Conservation (phyloP, 2,329 filamentous ascomycete genomes). For the Aspergillus tanneri region DNA sequence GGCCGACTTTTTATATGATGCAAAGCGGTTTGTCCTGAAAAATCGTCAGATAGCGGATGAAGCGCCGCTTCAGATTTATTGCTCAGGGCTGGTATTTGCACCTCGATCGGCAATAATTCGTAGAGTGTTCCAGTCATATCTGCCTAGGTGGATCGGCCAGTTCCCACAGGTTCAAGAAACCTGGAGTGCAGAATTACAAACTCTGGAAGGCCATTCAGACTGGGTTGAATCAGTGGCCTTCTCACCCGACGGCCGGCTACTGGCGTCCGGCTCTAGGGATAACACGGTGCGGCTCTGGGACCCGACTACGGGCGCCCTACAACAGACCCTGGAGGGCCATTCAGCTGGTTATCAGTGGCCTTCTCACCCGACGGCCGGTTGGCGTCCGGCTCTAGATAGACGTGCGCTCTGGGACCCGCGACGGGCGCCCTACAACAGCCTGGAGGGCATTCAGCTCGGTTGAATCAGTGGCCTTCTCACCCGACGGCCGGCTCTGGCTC, state of each 20-base stretch:
- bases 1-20: too few species aligned
- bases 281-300: slow-evolving; percentile 14
- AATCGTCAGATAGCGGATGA: slow-evolving; percentile 27
- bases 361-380: slow-evolving; percentile 23
- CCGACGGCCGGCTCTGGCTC: slow-evolving; percentile 21
- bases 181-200: slow-evolving; percentile 13
- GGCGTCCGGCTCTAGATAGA: slow-evolving; percentile 19
- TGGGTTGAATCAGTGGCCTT: slow-evolving; percentile 12
- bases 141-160: slow-evolving; percentile 21
- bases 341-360: slow-evolving; percentile 11
- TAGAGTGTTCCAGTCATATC: slow-evolving; percentile 19
- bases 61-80: slow-evolving; percentile 38
- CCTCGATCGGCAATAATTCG: slow-evolving; percentile 27
- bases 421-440: not conserved
- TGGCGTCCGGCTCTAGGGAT: slow-evolving; percentile 20
- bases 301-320: slow-evolving; percentile 7
- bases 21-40: slow-evolving; percentile 30
- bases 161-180: slow-evolving; percentile 13
- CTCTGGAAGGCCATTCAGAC: slow-evolving; percentile 7
- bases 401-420: slow-evolving; percentile 17
- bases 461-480: slow-evolving; percentile 16
- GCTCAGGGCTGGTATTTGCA: slow-evolving; percentile 31
- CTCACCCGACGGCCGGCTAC: slow-evolving; percentile 18
- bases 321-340: slow-evolving; percentile 15
- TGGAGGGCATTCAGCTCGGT: slow-evolving; percentile 6